Evolutionary conservation across 495 filamentous ascomycete species (phyloP).

Genomic region (Xylaria sp.): DNA sequence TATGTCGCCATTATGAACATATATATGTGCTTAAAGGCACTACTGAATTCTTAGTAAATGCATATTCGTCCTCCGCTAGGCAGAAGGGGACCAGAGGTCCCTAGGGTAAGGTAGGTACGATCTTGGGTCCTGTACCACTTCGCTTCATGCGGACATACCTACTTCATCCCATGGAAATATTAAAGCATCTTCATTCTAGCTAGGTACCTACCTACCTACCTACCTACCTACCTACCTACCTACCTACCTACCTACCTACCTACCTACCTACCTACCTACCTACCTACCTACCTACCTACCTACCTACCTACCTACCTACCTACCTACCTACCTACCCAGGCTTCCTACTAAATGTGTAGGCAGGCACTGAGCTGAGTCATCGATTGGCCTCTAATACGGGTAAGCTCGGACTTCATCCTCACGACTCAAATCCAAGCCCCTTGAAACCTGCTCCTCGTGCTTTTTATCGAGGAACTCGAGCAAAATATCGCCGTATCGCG

Average conservation of each 20-base stretch:
- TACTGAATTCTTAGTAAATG: background rate
- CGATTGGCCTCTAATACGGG: constrained; percentile 29
- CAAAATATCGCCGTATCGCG: constrained; percentile 78
- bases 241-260: no score
- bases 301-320: no score
- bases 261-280: no score
- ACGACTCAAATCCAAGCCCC: constrained; percentile 65
- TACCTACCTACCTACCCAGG: background rate
- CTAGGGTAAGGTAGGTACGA: background rate
- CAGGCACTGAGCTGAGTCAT: background rate
- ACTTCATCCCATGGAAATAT: background rate
- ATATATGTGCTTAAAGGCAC: no score
- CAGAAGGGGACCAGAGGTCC: no score
- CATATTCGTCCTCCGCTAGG: background rate
- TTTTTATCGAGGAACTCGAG: constrained; percentile 82
- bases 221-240: no score
- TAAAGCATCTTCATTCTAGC: background rate
- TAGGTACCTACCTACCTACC: background rate
- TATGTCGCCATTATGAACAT: no score
- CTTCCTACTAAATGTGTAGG: background rate
- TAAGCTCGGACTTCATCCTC: constrained; percentile 63
- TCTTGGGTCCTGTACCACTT: no score
- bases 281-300: no score
- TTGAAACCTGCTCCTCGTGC: constrained; percentile 76
- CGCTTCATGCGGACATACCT: no score